Evolutionary conservation across 2,329 filamentous ascomycete species (phyloP).

Genomic region (Aspergillus tanneri): DNA sequence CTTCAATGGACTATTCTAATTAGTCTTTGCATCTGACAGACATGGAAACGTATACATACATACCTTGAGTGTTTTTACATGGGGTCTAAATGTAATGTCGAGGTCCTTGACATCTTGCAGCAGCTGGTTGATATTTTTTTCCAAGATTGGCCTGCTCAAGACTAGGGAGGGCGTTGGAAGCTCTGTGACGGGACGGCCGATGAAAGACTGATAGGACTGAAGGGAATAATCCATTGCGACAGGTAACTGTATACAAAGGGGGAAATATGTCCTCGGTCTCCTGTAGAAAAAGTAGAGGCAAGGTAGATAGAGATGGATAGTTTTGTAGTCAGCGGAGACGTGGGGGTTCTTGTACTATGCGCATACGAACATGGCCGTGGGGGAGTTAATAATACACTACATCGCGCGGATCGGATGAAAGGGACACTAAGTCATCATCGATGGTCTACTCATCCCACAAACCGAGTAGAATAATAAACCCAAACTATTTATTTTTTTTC

Average conservation of each 20-base stretch:
- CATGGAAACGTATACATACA: neutral
- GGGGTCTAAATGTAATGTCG: constrained; percentile 42
- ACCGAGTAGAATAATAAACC: too few relatives aligned
- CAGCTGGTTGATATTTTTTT: constrained; percentile 40
- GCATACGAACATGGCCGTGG: too few relatives aligned
- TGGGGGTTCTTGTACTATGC: too few relatives aligned
- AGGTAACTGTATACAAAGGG: neutral
- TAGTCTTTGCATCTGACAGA: neutral
- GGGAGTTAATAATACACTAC: too few relatives aligned
- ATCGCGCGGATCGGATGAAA: too few relatives aligned
- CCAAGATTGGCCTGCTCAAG: constrained; percentile 40
- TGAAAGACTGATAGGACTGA: constrained; percentile 35
- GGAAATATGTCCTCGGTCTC: too few relatives aligned
- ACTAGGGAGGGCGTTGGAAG: constrained; percentile 44
- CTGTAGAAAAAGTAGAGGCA: neutral
- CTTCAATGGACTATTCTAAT: constrained; percentile 24
- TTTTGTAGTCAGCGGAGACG: too few relatives aligned
- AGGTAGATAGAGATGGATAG: neutral
- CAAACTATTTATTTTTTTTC: too few relatives aligned
- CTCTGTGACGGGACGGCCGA: constrained; percentile 35
- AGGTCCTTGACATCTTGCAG: constrained; percentile 42
- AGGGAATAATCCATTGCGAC: constrained; percentile 33
- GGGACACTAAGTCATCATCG: too few relatives aligned
- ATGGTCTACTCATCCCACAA: too few relatives aligned
- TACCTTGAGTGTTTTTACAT: constrained; percentile 50